Base-by-base conservation (phyloP, 805 yeast genomes). In the Suhomyces faveliae region DNA sequence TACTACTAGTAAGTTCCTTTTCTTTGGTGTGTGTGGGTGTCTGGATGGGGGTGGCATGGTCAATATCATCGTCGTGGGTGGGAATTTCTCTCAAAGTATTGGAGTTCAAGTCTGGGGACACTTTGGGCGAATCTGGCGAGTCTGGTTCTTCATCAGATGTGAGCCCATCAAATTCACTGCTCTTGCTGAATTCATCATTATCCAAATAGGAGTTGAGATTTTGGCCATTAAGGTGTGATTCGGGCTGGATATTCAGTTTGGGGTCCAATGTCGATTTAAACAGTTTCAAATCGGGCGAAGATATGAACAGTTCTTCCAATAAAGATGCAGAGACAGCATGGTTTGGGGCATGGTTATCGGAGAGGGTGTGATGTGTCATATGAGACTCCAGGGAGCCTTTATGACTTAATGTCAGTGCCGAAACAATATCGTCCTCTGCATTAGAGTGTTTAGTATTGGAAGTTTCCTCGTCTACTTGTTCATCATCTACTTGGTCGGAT, bases 201-300 rank as follows among this genome's bases (percentile, higher is more conserved):
- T 56, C 56, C 24, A 64, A 51, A n/a, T 57, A 42, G 15, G 51
- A 45, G 15, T 59, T 60, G 20, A 60, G 43, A 40, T 60, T 61
- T 12, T 42, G 30, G 21, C 44, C 44, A 12, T 42, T 21, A 1
- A 42, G 53, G 20, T 33, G 8, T 51, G 68, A 49, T 66, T 72
- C 13, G 1, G 43, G 29, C 15, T 40, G 15, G 12, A 35, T 25
- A 24, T 37, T 22, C 10, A 21, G 19, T 0, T 76, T 78, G 2
- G 81, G 81, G 55, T 78, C 81, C 62, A 77, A 63, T 1, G 78
- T 73, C 33, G 70, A 63, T 44, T 67, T 58, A 43, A 51, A 62
- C 29, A 40, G 42, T 9, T 50, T 51, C 59, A 40, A 45, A 21
- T 48, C 51, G 19, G 51, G 51, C 20, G 51, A 35, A 13, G 46